phyloP scores from a whole-genome alignment of 805 yeast species.

The Schwanniomyces yamadae region DNA sequence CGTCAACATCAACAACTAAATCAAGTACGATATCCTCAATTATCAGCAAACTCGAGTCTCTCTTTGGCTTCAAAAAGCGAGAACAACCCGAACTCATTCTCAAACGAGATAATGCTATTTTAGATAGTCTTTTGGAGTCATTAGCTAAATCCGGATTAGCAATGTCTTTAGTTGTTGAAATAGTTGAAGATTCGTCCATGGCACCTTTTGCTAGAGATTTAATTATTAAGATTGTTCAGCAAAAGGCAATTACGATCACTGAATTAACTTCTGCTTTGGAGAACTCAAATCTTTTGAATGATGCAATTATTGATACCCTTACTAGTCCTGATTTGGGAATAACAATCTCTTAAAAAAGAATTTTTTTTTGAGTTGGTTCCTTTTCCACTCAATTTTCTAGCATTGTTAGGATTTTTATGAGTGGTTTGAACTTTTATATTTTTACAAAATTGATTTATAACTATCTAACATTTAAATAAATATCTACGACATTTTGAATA shows the following conservation, averaged over 20 bases:
- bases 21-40: conserved; percentile 1
- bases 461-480: no score
- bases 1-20: neutral
- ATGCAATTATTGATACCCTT: conserved; percentile 15
- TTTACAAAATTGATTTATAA: no score
- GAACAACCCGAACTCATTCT: conserved; percentile 6
- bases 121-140: conserved; percentile 25
- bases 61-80: conserved; percentile 13
- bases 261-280: conserved; percentile 15
- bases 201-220: conserved; percentile 25
- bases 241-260: conserved; percentile 18
- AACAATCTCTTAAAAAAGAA: conserved; percentile 1
- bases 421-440: no score
- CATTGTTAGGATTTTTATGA: no score
- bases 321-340: conserved; percentile 16
- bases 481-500: no score
- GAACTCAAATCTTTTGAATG: conserved; percentile 14
- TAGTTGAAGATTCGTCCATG: conserved; percentile 20
- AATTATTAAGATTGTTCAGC: conserved; percentile 18
- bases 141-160: conserved; percentile 30
- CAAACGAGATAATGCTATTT: conserved; percentile 18
- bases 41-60: neutral
- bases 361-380: no score
- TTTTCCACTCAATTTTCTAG: no score
- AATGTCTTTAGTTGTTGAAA: conserved; percentile 22